Evolutionary conservation across 352 stramenopile species (phyloP).

Genomic region (Plasmopara viticola): DNA sequence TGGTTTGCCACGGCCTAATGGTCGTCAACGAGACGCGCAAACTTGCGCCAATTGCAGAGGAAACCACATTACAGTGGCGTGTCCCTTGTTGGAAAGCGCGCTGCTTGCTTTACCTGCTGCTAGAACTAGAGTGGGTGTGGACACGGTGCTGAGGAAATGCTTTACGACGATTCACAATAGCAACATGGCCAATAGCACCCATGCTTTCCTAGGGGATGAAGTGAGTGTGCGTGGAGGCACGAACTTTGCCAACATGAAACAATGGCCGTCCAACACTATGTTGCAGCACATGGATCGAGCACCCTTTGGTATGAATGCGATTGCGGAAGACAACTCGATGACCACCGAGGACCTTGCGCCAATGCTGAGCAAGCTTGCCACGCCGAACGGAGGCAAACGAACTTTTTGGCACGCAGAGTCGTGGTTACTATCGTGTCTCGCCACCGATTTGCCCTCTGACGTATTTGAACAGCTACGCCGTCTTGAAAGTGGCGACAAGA

Average conservation of each 20-base stretch:
- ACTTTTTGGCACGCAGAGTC: constrained; percentile 49
- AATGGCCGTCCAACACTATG: constrained; percentile 28
- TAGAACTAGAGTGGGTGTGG: constrained; percentile 26
- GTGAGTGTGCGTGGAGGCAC: constrained; percentile 69
- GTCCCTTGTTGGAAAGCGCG: constrained; percentile 57
- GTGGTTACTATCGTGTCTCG: constrained; percentile 62
- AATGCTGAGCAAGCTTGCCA: constrained; percentile 34
- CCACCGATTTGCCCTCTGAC: constrained; percentile 52
- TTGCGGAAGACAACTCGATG: constrained; percentile 54
- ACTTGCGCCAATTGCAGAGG: constrained; percentile 70
- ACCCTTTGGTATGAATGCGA: constrained; percentile 68
- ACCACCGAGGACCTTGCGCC: constrained; percentile 26
- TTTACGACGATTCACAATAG: constrained; percentile 85
- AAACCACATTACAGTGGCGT: constrained; percentile 79
- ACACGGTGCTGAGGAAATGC: constrained; percentile 78
- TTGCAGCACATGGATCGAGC: constrained; percentile 28
- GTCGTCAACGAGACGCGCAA: constrained; percentile 53
- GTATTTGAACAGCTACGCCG: constrained; percentile 47
- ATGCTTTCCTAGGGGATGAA: constrained; percentile 80
- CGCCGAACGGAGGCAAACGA: constrained; percentile 12
- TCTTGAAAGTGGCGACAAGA: constrained; percentile 23
- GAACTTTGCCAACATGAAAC: constrained; percentile 38
- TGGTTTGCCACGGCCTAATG: constrained; percentile 41
- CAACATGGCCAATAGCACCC: constrained; percentile 77
- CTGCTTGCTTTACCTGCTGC: constrained; percentile 17